phyloP scores from a whole-genome alignment of 352 stramenopile species.

The Globisporangium acanthophoron region DNA sequence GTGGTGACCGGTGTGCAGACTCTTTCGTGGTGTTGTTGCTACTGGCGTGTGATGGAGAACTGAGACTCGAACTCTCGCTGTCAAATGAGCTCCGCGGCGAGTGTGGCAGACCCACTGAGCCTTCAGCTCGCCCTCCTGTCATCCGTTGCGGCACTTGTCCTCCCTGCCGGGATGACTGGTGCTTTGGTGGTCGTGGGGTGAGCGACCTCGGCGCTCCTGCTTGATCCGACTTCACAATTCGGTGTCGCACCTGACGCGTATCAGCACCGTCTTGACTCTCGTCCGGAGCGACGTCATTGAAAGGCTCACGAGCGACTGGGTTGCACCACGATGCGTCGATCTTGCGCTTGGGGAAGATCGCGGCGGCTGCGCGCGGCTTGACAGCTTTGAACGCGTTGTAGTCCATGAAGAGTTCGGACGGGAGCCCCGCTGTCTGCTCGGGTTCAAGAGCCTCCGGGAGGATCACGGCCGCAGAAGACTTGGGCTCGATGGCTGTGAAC shows the following conservation, averaged over 20 bases:
- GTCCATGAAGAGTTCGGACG: constrained; percentile 66
- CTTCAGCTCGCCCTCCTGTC: not conserved
- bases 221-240: not conserved
- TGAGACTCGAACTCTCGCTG: not conserved
- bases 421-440: constrained; percentile 23
- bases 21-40: constrained; percentile 7
- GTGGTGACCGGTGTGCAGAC: not conserved
- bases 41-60: not conserved
- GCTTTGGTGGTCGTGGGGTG: constrained; percentile 6
- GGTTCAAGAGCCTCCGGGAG: constrained; percentile 29
- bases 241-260: not conserved
- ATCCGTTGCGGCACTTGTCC: not conserved
- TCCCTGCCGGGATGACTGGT: not conserved
- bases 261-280: not conserved
- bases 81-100: not conserved
- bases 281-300: not conserved
- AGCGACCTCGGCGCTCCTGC: not conserved
- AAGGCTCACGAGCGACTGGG: constrained; percentile 30
- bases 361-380: constrained; percentile 35
- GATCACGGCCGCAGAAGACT: constrained; percentile 36
- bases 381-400: constrained; percentile 59
- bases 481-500: constrained; percentile 38
- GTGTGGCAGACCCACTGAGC: not conserved
- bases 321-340: constrained; percentile 77
- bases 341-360: constrained; percentile 53